Conservation (phyloP, 139 green algal genomes). For the Closterium sp. region DNA sequence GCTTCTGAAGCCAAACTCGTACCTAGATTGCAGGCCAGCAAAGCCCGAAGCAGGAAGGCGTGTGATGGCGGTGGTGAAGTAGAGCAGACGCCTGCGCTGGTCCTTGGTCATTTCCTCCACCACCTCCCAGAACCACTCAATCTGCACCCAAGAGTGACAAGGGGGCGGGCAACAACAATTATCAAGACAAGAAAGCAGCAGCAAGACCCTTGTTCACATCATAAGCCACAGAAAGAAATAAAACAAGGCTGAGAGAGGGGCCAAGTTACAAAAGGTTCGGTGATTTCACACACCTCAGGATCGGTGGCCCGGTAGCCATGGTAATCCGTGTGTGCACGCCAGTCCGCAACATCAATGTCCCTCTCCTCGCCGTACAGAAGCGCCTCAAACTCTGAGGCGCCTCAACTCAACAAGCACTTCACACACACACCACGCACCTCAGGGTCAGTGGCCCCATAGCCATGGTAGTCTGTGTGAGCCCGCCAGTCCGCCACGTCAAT, state of each 20-base stretch:
- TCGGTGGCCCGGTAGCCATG: conserved; percentile 9
- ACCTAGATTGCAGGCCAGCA: conserved; percentile 28
- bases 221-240: no score
- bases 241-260: no score
- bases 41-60: conserved; percentile 25
- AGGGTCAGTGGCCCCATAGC: no score
- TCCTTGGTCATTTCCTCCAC: conserved; percentile 39
- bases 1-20: no score
- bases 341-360: conserved; percentile 32
- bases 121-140: conserved; percentile 34
- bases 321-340: conserved; percentile 30
- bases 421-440: no score
- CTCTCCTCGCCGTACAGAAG: conserved; percentile 34
- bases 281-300: neutral
- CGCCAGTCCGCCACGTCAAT: no score
- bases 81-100: conserved; percentile 36
- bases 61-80: conserved; percentile 42
- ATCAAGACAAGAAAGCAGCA: neutral
- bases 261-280: neutral
- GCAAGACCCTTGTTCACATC: no score
- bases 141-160: neutral
- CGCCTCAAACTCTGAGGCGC: no score
- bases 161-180: neutral
- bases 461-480: no score
- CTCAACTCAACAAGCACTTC: no score